Evolutionary conservation across 2,329 filamentous ascomycete species (phyloP), one percentile per base, ranked within the genome.

Genomic region (Monosporascus sp.): DNA sequence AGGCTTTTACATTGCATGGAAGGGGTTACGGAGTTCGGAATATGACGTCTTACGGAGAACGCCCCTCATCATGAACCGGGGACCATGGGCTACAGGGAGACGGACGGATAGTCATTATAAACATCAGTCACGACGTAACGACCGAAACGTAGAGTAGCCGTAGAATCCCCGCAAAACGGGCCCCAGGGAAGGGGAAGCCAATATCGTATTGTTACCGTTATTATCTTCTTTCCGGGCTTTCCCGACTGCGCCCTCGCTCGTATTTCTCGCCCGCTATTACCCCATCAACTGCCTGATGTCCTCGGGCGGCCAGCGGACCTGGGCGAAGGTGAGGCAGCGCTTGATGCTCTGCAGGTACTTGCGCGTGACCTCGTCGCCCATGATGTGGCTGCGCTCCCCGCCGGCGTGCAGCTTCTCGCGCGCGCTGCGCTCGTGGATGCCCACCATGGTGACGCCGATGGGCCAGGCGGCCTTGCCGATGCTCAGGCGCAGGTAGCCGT

Each of bases 281-380:
- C 94, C 94, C 94, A 99, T 99, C 63, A 99, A 75, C 75, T 99
- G 94, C 67, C 90, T 80, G 62, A 94, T 80, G 74, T 97, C 93
- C 64, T 91, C 87, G 0, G 94, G 94, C 54, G 92, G 92, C 94
- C 94, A 99, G 62, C 93, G 84, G 31, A 94, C 92, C 74, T 99
- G 94, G 26, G 93, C 91, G 80, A 97, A 99, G 56, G 90, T 97
- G 67, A 99, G 73, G 68, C 92, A 97, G 46, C 94, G 80, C 78
- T 99, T 99, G 71, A 99, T 97, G 68, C 93, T 97, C 76, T 99
- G 94, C 61, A 99, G 72, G 68, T 92, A 97, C 74, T 97, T 99
- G 60, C 94, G 82, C 50, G 94, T 99, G 45, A 88, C 86, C 74
- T 99, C 94, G 68, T 97, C 94, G 54, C 91, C 93, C 86, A 99